Conservation (phyloP, 257 asterid species). For the Gentiana macrophylla region DNA sequence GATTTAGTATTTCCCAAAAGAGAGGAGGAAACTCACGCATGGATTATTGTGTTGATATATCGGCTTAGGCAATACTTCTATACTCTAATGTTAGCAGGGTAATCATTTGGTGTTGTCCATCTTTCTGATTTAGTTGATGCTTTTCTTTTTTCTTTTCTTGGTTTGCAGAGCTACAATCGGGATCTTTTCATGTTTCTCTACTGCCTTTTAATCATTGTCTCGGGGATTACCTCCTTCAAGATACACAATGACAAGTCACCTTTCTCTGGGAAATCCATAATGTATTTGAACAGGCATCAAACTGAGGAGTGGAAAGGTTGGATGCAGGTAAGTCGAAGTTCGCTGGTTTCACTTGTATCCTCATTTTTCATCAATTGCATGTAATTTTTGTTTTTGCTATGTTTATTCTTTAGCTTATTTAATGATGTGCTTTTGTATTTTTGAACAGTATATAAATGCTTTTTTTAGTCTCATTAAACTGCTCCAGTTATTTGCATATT, state of each 20-base stretch:
- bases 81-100: not conserved
- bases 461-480: too few species aligned
- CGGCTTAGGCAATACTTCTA: not conserved
- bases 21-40: not conserved
- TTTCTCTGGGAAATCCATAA: slow-evolving; percentile 62
- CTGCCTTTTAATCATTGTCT: slow-evolving; percentile 81
- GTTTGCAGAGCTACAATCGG: slow-evolving; percentile 63
- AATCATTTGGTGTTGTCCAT: not conserved
- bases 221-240: slow-evolving; percentile 77
- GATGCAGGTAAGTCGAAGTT: slow-evolving; percentile 67
- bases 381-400: not conserved
- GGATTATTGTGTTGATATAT: not conserved
- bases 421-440: too few species aligned
- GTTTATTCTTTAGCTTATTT: not conserved
- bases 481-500: too few species aligned
- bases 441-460: too few species aligned
- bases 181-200: slow-evolving; percentile 88
- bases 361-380: not conserved
- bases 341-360: not conserved
- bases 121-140: not conserved
- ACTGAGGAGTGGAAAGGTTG: slow-evolving; percentile 98
- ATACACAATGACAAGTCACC: slow-evolving; percentile 80
- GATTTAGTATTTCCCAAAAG: not conserved
- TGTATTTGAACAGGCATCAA: slow-evolving; percentile 91
- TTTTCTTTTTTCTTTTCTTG: slow-evolving; percentile 11